phyloP scores from a whole-genome alignment of 208 protist species.

The Trypanosoma theileri region DNA sequence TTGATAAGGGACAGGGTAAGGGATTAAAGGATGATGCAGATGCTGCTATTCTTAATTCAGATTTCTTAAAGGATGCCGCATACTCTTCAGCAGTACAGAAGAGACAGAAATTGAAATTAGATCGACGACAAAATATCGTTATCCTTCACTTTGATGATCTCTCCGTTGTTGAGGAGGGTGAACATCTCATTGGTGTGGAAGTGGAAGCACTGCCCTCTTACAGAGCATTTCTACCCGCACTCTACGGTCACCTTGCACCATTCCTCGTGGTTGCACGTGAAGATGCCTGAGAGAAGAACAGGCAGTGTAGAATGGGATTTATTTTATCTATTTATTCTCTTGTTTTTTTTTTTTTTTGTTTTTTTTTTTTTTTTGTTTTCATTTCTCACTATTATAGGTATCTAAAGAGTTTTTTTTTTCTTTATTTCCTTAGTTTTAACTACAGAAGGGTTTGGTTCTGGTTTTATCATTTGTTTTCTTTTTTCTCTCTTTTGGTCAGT shows the following conservation, averaged over 20 bases:
- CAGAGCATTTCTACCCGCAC: slow-evolving; percentile 54
- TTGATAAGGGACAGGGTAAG: neutral
- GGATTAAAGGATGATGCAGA: neutral
- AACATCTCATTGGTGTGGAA: slow-evolving; percentile 72
- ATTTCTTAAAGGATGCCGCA: neutral
- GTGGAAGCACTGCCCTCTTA: slow-evolving; percentile 40
- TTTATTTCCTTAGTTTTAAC: too few relatives aligned
- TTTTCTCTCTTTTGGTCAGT: too few relatives aligned
- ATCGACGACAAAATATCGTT: neutral
- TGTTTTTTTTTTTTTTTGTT: neutral
- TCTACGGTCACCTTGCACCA: slow-evolving; percentile 54
- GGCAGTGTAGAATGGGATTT: neutral
- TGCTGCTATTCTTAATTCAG: neutral
- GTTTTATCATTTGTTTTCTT: too few relatives aligned
- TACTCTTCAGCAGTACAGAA: neutral
- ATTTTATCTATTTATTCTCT: slow-evolving; percentile 1
- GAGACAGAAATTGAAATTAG: neutral
- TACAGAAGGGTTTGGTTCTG: too few relatives aligned
- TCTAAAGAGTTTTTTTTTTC: too few relatives aligned
- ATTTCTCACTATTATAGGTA: too few relatives aligned
- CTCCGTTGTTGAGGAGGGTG: slow-evolving; percentile 40
- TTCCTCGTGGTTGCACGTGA: slow-evolving; percentile 61
- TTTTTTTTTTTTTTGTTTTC: too few relatives aligned
- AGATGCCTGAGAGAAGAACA: slow-evolving; percentile 7
- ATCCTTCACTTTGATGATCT: slow-evolving; percentile 44